Evolutionary conservation across 2,329 filamentous ascomycete species (phyloP), one percentile per base, ranked within the genome.

Genomic region (Beauveria rudraprayagi): DNA sequence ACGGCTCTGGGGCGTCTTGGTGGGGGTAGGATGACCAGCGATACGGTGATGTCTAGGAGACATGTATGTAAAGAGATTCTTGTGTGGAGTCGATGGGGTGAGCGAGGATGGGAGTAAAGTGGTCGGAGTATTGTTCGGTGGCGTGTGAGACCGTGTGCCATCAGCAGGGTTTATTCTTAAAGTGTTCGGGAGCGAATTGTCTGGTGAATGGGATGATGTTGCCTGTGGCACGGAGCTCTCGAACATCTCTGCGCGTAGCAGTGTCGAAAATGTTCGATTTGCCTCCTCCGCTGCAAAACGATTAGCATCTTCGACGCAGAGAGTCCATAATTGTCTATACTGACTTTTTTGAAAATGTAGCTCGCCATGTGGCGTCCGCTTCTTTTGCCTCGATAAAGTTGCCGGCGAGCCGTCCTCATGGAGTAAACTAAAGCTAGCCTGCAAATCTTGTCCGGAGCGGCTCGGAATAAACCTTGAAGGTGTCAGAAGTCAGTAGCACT

Each of bases 41-140:
- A 88, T 83, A 65, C 84, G 83, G 70, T 88, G 83, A 68, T 91
- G 85, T 26, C 81, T 80, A 2, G 90, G 89, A 3, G 90, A 92
- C 75, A 91, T 87, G 72, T 96, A 97, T 28, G 89, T 91, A 72
- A 99, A 97, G 44, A 99, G 84, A 67, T 99, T 99, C 77, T 97
- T 97, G 75, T 96, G 92, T 10, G 94, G 94, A 4, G 94, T 99
- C 1, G 93, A 96, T 0, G 94, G 94, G 0, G 93, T 96, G 62
- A 94, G 80, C 61, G 85, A 87, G 1, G 88, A 83, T 11, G 90
- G 87, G n/a, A 92, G 75, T 26, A 83, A 80, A 14, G 85, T 79
- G 16, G 81, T 77, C 16, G 85, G 78, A 19, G 76, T 74, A 67
- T 86, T 85, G 62, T 82, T 85, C 28, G 92, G 92, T 51, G 92